Evolutionary conservation across 2,329 filamentous ascomycete genomes (phyloP), one percentile per base, ranked within the genome.

Genomic region (Escovopsis weberi): DNA sequence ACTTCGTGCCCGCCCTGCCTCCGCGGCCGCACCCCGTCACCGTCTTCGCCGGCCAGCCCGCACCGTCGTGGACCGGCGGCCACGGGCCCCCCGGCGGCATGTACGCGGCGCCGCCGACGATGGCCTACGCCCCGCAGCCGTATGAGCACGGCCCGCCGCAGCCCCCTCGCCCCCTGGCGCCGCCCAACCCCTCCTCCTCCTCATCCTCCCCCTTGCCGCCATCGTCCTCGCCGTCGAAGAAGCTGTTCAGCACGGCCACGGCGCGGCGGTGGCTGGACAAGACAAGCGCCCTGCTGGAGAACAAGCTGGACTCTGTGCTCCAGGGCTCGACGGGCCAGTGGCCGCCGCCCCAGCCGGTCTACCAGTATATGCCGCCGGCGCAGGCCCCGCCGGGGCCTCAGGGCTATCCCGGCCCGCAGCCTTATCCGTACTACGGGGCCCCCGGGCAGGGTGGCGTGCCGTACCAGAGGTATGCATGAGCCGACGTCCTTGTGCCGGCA

Each of bases 261-360:
- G 60, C 58, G 2, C 53, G 57, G 44, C 59, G 56, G 42, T 61
- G 59, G 54, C 40, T 62, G 11, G 57, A 54, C 40, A 63, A 58
- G 51, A 62, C 59, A 26, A 56, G 55, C 23, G 53, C 59, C 38
- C 55, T 53, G 11, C 46, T 63, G 19, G 60, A 62, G 47, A 59
- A 50, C 38, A 59, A 51, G 32, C 46, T 60, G 37, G 59, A 55
- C 19, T 50, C 56, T 3, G 55, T 59, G 35, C 41, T 57, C 38
- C 57, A 59, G 36, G 47, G 48, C 3, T 47, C 45, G 18, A 30
- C 28, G 28, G 28, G 28, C 8, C 41, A 39, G 12, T 47, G 46
- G 1, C 35, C 46, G n/a, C 37, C 45, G 12, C 26, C 45, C 10
- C 39, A 39, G 18, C 48, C 48, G 4, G 43, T 36, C n/a, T 42